These are phyloP conservation scores for Urtica urens DNA, from an alignment of 306 rosid genomes.

Conservation along the genomic window DNA sequence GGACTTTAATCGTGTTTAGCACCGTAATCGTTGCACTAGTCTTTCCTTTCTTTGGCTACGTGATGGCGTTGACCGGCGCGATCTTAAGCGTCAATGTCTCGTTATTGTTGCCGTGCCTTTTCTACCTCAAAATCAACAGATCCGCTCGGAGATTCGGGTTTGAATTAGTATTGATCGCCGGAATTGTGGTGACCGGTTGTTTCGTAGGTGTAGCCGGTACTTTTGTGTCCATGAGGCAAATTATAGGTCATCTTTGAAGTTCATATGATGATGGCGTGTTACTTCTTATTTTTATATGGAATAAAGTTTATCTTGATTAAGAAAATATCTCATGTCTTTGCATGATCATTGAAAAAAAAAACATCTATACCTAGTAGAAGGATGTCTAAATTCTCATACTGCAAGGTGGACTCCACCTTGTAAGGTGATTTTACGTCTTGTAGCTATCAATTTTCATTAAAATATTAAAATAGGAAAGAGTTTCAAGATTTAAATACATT, in stretches of 20 bases:
- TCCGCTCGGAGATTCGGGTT: slow-evolving; percentile 30
- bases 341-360: too few relatives aligned
- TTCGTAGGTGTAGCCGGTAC: slow-evolving; percentile 41
- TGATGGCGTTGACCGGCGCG: slow-evolving; percentile 61
- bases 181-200: slow-evolving; percentile 32
- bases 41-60: slow-evolving; percentile 49
- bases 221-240: slow-evolving; percentile 29
- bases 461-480: too few relatives aligned
- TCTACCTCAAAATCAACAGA: slow-evolving; percentile 55
- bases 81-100: slow-evolving; percentile 32
- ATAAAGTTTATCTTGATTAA: too few relatives aligned
- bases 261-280: slow-evolving; percentile 8
- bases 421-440: too few relatives aligned
- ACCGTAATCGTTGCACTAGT: slow-evolving; percentile 37
- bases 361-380: too few relatives aligned
- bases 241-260: slow-evolving; percentile 22
- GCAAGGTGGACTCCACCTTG: too few relatives aligned
- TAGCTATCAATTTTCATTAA: too few relatives aligned
- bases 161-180: slow-evolving; percentile 27
- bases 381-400: too few relatives aligned
- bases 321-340: too few relatives aligned
- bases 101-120: slow-evolving; percentile 43
- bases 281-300: too few relatives aligned
- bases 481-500: too few relatives aligned
- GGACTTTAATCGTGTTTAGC: slow-evolving; percentile 39